Evolutionary conservation across 1,284 basidiomycete species (phyloP).

Genomic region (Tausonia pullulans): DNA sequence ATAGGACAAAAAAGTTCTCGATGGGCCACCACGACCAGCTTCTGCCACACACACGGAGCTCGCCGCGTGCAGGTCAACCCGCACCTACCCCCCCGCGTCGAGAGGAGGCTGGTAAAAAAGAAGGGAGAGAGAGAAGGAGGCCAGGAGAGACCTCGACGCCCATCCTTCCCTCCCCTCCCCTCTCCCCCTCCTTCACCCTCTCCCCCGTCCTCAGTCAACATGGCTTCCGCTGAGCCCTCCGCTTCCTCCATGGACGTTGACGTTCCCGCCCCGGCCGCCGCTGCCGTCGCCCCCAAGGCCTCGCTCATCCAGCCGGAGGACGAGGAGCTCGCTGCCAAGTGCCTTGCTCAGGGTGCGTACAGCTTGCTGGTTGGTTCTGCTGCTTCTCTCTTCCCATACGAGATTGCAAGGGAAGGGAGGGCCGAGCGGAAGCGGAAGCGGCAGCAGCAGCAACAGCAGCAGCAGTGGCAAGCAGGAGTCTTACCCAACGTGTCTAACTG

Average conservation of each 20-base stretch:
- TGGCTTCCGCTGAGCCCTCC: slow-evolving; percentile 2
- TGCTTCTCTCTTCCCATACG: not conserved
- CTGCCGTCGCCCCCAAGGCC: slow-evolving; percentile 1
- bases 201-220: not conserved
- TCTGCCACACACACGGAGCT: no score
- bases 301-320: slow-evolving; percentile 11
- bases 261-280: not conserved
- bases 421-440: not conserved
- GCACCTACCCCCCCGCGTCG: not conserved
- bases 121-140: not conserved
- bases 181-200: not conserved
- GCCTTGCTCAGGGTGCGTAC: slow-evolving; percentile 13
- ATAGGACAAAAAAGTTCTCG: no score
- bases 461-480: no score
- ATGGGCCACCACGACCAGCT: no score
- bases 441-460: not conserved
- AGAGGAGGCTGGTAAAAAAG: not conserved
- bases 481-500: not conserved
- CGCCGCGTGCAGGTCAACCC: no score
- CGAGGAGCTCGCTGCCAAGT: slow-evolving; percentile 6
- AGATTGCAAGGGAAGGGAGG: not conserved
- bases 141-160: not conserved
- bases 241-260: slow-evolving; percentile 4
- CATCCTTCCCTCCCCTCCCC: not conserved
- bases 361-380: no score